phyloP scores from a whole-genome alignment of 768 basidiomycete genomes.

The Kwoniella dendrophila region DNA sequence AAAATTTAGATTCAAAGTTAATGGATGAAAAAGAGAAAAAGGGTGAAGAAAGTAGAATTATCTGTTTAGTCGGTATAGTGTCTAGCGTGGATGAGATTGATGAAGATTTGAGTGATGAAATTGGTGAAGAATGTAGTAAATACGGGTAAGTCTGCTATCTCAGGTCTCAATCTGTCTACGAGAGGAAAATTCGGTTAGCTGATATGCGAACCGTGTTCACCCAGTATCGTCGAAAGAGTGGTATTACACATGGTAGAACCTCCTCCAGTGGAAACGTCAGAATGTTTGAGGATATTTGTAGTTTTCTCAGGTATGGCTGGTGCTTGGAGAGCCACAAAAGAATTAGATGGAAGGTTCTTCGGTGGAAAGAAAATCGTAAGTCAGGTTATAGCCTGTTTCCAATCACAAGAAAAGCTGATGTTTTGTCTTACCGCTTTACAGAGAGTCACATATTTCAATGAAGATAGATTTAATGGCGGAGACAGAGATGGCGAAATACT shows the following conservation, averaged over 20 bases:
- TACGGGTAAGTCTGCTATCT: conserved; percentile 41
- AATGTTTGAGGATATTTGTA: conserved; percentile 89
- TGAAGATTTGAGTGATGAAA: conserved; percentile 83
- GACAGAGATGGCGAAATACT: conserved; percentile 43
- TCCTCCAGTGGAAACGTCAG: conserved; percentile 66
- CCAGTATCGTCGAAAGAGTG: conserved; percentile 88
- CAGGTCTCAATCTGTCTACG: neutral
- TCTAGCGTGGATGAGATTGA: conserved; percentile 72
- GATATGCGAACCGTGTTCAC: conserved; percentile 59
- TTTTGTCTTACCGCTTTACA: conserved; percentile 3
- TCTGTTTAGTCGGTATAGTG: conserved; percentile 89
- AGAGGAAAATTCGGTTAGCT: neutral
- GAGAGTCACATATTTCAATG: conserved; percentile 53
- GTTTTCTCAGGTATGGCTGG: conserved; percentile 87
- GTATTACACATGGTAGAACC: conserved; percentile 77
- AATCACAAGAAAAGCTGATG: neutral
- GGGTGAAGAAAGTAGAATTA: conserved; percentile 85
- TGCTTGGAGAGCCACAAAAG: conserved; percentile 93
- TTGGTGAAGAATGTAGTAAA: conserved; percentile 60
- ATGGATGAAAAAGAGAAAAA: conserved; percentile 77
- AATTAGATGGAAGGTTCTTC: conserved; percentile 89
- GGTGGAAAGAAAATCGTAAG: conserved; percentile 72
- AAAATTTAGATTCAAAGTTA: conserved; percentile 78
- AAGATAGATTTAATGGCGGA: conserved; percentile 47
- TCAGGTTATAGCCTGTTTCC: conserved; percentile 2